Conservation (phyloP, 2,329 filamentous ascomycete genomes). For the Plenodomus tracheiphilus region DNA sequence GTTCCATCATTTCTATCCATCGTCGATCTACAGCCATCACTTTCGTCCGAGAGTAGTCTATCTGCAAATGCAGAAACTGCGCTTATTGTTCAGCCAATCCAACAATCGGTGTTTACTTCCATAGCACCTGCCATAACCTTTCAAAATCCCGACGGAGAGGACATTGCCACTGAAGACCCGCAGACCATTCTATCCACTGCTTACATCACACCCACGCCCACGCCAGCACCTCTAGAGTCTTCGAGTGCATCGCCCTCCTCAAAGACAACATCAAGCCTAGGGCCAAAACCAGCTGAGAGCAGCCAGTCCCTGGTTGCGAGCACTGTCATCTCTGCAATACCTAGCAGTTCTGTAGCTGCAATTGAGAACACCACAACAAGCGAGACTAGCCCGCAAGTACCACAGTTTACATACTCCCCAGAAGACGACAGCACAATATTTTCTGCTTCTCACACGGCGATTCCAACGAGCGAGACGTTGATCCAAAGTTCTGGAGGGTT, state of each 20-base stretch:
- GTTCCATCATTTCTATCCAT: constrained; percentile 3
- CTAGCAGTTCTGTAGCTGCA: constrained; percentile 16
- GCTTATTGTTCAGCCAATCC: constrained; percentile 38
- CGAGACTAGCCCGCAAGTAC: constrained; percentile 14
- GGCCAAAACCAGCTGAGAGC: constrained; percentile 8
- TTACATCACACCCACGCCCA: constrained; percentile 30
- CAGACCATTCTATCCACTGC: constrained; percentile 36
- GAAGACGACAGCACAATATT: constrained; percentile 15
- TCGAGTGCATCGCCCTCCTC: constrained; percentile 14
- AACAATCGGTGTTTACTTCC: constrained; percentile 30
- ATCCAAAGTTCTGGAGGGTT: constrained; percentile 19
- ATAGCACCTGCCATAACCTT: constrained; percentile 39
- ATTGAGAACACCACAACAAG: constrained; percentile 19
- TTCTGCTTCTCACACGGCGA: constrained; percentile 8
- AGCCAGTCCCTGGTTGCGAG: constrained; percentile 6
- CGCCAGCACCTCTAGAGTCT: constrained; percentile 12
- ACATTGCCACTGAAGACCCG: constrained; percentile 33
- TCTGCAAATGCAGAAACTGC: constrained; percentile 36
- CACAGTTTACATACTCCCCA: constrained; percentile 32
- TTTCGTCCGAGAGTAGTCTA: background rate
- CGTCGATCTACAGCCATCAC: background rate
- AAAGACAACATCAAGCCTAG: constrained; percentile 5
- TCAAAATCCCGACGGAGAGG: constrained; percentile 32
- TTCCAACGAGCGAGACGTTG: constrained; percentile 6
- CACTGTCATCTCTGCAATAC: background rate